These are phyloP conservation scores for Cladosporium sp. DNA, from an alignment of 2,329 filamentous ascomycete species.

Conservation along the genomic window DNA sequence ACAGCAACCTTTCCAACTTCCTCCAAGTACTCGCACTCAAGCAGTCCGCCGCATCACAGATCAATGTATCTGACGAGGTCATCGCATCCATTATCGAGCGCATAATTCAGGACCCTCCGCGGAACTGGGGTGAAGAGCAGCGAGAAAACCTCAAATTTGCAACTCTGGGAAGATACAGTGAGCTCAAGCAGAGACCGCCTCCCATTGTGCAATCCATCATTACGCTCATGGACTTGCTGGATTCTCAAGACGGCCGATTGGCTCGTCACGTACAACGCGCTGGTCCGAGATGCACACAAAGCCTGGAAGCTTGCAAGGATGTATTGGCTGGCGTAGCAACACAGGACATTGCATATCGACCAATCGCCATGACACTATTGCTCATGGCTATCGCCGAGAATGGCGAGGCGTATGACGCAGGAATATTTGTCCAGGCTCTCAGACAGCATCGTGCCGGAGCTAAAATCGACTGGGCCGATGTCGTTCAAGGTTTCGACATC, in stretches of 20 bases:
- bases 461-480: conserved; percentile 61
- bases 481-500: conserved; percentile 77
- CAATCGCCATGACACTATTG: conserved; percentile 76
- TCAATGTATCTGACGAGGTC: conserved; percentile 51
- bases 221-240: conserved; percentile 63
- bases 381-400: conserved; percentile 61
- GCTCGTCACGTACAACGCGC: conserved; percentile 65
- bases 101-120: conserved; percentile 80
- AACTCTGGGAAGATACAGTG: conserved; percentile 63
- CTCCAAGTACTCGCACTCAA: conserved; percentile 63
- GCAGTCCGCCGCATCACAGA: neutral
- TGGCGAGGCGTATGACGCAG: conserved; percentile 62
- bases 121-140: conserved; percentile 73
- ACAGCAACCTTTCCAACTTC: conserved; percentile 73
- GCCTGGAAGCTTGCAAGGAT: conserved; percentile 65
- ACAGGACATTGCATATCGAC: conserved; percentile 70
- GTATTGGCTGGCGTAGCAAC: conserved; percentile 53
- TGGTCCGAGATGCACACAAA: conserved; percentile 71
- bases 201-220: conserved; percentile 66
- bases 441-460: conserved; percentile 53
- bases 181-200: conserved; percentile 58
- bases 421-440: conserved; percentile 60
- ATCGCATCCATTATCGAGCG: conserved; percentile 79
- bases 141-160: conserved; percentile 65
- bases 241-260: conserved; percentile 56